Base-by-base conservation (phyloP, 2,329 filamentous ascomycete species). In the Sclerotinia spermophila region DNA sequence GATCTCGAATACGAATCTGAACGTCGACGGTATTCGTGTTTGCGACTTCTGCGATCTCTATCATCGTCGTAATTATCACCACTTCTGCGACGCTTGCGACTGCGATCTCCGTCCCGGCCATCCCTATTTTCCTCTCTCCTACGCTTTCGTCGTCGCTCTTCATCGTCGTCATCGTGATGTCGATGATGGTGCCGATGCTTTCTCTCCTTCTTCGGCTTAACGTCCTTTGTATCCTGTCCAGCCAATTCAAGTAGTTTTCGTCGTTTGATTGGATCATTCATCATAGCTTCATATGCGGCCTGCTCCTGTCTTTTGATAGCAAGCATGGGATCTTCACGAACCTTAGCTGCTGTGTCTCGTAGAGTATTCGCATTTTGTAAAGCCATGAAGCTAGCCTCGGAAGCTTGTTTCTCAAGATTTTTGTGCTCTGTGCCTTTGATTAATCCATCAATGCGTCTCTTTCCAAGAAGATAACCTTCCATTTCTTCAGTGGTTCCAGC, bases 281-380 rank as follows among this genome's bases (percentile, higher is more conserved):
- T 94, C 87, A 93, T 90, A 13, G 89, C 86, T 76, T 91, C 89
- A 79, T 93, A 93, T 2, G 91, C 90, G 40, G 90, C 90, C 80
- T 95, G 92, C 79, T 98, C 94, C 79, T 96, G 91, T 79, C 90
- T 92, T 85, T 97, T 97, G 80, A 99, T 97, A 35, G 94, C 93
- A 45, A 98, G 83, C 77, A 99, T 85, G 0, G 96, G 96, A 79
- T 99, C 96, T 74, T 96, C 92, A 74, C 94, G 86, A 61, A 98
- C 90, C 83, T 99, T 99, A 62, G 89, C 82, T 42, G 93, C 91
- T 0, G 90, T 94, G 80, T 99, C 96, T 73, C 92, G 86, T 24
- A 89, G 84, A 5, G 87, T 92, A 78, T 93, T 93, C 38, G 90
- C 90, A 76, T 89, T 89, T 72, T 90, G 87, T 66, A 89, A 76